These are phyloP conservation scores for Cystoderma amianthinum DNA, from an alignment of 768 basidiomycete genomes.

Conservation along the genomic window DNA sequence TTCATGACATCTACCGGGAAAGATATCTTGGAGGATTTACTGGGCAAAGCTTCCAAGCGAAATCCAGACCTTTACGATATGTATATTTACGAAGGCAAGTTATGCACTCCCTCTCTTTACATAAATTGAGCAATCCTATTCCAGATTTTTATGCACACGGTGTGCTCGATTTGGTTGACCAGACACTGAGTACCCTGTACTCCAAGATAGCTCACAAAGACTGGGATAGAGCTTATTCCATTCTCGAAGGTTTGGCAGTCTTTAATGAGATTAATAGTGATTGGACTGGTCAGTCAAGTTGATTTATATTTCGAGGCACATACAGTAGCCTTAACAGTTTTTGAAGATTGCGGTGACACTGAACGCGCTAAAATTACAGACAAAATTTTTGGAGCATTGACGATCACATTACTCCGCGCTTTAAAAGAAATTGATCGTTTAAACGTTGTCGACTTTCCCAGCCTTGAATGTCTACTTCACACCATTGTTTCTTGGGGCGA, in stretches of 20 bases:
- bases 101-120: not conserved
- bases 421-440: constrained; percentile 21
- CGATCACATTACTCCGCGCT: constrained; percentile 23
- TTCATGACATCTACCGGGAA: constrained; percentile 22
- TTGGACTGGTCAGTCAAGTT: constrained; percentile 28
- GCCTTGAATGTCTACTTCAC: constrained; percentile 23
- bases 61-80: constrained; percentile 25
- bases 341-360: constrained; percentile 26
- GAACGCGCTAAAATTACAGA: constrained; percentile 21
- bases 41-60: constrained; percentile 20
- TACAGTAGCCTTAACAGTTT: no score
- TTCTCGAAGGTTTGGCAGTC: constrained; percentile 24
- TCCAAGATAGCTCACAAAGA: constrained; percentile 22
- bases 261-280: constrained; percentile 20
- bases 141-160: constrained; percentile 25
- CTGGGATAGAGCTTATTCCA: constrained; percentile 22
- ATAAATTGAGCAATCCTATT: not conserved
- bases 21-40: constrained; percentile 17
- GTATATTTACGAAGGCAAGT: constrained; percentile 27
- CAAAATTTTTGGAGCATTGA: constrained; percentile 24
- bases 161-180: constrained; percentile 27
- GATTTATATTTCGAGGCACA: no score
- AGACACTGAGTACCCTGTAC: constrained; percentile 17
- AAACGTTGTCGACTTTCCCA: constrained; percentile 19
- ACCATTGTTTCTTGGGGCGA: constrained; percentile 18